Percentiles rank a stretch among this genome's conserved stretches.
These are phyloP conservation scores for Gossypium schwendimanii DNA, from an alignment of 441 rosid species.

Conservation along the genomic window DNA sequence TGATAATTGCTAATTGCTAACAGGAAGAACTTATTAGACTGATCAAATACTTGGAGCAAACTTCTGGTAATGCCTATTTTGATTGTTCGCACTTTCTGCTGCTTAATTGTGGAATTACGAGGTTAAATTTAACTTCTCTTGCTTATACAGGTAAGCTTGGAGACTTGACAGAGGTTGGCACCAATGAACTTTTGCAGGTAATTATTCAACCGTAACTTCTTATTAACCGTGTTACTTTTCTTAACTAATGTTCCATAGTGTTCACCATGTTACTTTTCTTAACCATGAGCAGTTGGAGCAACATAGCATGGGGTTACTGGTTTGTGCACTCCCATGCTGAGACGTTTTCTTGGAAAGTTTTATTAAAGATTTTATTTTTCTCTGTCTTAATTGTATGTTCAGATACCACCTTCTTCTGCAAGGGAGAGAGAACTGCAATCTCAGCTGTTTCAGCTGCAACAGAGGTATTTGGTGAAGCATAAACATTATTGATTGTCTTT, in stretches of 20 bases:
- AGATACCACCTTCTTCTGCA: constrained; percentile 48
- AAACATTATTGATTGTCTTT: constrained; percentile 1
- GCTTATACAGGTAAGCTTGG: constrained; percentile 48
- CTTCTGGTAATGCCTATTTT: constrained; percentile 49
- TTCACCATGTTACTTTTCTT: not conserved
- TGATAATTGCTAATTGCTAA: constrained; percentile 18
- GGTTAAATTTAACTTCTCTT: constrained; percentile 17
- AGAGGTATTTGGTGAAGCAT: constrained; percentile 40
- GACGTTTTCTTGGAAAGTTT: no score
- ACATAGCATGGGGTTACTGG: no score
- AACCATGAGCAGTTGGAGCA: no score
- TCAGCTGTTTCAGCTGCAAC: constrained; percentile 60
- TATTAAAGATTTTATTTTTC: not conserved
- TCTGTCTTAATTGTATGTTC: constrained; percentile 19
- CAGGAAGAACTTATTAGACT: constrained; percentile 88
- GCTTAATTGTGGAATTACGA: not conserved
- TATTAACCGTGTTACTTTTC: not conserved
- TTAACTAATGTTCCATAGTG: not conserved
- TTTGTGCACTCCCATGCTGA: no score
- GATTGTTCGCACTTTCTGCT: not conserved
- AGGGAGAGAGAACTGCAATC: constrained; percentile 73
- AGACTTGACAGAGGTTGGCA: constrained; percentile 43
- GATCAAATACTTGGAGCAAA: constrained; percentile 72
- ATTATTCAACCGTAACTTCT: not conserved
- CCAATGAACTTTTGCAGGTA: constrained; percentile 64